These are phyloP conservation scores for Rhodotorula sp. DNA, from an alignment of 1,284 basidiomycete species.

Conservation along the genomic window DNA sequence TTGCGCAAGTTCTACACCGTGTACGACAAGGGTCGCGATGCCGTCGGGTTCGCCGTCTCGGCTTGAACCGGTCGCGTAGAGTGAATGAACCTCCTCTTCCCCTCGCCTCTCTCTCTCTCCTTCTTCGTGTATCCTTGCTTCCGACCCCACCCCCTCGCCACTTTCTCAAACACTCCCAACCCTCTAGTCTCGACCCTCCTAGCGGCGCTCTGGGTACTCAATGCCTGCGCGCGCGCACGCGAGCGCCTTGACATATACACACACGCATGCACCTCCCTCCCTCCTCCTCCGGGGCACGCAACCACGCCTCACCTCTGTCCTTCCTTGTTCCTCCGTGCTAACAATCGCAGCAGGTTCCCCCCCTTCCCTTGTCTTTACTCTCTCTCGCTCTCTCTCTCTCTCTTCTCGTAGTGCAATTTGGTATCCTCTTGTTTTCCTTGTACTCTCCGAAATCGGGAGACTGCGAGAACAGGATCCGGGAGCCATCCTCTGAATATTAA, in stretches of 20 bases:
- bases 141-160: no score
- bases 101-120: neutral
- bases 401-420: no score
- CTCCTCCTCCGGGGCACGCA: slow-evolving; percentile 26
- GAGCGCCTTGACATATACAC: no score
- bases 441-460: no score
- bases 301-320: no score
- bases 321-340: neutral
- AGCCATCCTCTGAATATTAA: no score
- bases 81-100: neutral
- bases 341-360: slow-evolving; percentile 23
- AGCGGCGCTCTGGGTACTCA: no score
- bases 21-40: slow-evolving; percentile 61
- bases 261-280: slow-evolving; percentile 21
- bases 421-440: no score
- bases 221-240: no score
- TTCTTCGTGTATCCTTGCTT: neutral
- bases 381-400: no score
- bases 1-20: slow-evolving; percentile 69
- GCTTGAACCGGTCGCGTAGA: slow-evolving; percentile 44
- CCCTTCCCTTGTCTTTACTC: neutral
- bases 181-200: no score
- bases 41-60: slow-evolving; percentile 77
- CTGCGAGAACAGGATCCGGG: no score
- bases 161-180: neutral